Conservation (phyloP, 108 stramenopile genomes). For the Nitzschia sp. region DNA sequence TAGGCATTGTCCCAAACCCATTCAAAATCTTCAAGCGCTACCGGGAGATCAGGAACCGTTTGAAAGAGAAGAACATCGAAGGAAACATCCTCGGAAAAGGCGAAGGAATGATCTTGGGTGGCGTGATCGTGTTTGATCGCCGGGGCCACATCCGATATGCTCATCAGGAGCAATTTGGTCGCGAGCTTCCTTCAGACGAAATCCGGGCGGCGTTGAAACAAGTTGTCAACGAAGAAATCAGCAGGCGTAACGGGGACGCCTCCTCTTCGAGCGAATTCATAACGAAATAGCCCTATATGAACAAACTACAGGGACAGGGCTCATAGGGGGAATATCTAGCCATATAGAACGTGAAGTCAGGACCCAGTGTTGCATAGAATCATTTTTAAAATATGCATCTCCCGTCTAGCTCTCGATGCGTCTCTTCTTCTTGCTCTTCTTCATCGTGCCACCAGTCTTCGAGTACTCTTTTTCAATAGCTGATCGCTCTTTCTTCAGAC, state of each 20-base stretch:
- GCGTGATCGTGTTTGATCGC: conserved; percentile 36
- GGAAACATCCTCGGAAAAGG: conserved; percentile 43
- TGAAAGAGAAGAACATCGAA: conserved; percentile 22
- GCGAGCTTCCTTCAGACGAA: conserved; percentile 27
- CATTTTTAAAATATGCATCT: too few relatives aligned
- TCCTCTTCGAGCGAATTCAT: background rate
- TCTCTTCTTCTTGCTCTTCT: conserved; percentile 44
- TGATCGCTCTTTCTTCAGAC: conserved; percentile 58
- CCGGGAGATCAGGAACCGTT: conserved; percentile 26
- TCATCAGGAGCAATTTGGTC: conserved; percentile 33
- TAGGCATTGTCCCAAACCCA: background rate
- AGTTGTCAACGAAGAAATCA: background rate
- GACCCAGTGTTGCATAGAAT: too few relatives aligned
- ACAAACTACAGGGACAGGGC: too few relatives aligned
- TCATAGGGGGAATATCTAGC: too few relatives aligned
- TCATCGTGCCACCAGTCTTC: conserved; percentile 53
- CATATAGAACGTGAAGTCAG: too few relatives aligned
- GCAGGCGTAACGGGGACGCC: background rate
- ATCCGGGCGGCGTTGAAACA: conserved; percentile 12
- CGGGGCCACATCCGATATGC: conserved; percentile 27
- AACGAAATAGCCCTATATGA: too few relatives aligned
- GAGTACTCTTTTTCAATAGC: conserved; percentile 52
- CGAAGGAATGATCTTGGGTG: conserved; percentile 49
- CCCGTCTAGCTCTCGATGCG: background rate
- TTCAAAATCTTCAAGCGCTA: conserved; percentile 5